phyloP scores from a whole-genome alignment of 1,139 yeast genomes.

The Tardiomyces blankii region DNA sequence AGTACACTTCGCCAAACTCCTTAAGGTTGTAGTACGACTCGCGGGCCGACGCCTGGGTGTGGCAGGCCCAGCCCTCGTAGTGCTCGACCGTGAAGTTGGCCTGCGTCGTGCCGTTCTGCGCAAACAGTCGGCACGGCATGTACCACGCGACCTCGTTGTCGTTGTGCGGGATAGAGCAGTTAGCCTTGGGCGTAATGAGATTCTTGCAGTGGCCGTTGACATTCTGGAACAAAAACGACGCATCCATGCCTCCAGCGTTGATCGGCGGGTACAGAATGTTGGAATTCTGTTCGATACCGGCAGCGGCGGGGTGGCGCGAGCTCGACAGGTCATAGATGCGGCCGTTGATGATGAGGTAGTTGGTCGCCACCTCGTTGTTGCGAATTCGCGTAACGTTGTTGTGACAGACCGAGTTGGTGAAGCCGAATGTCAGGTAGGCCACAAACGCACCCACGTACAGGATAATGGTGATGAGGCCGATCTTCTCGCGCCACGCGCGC shows the following conservation, averaged over 20 bases:
- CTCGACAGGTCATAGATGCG: constrained; percentile 59
- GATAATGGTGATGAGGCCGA: constrained; percentile 71
- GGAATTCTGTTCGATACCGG: constrained; percentile 57
- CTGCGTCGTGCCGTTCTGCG: constrained; percentile 56
- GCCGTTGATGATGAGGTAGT: constrained; percentile 72
- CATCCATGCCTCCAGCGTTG: constrained; percentile 86
- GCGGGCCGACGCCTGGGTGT: constrained; percentile 63
- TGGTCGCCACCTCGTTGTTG: constrained; percentile 44
- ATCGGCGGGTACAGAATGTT: constrained; percentile 75
- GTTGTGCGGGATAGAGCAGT: constrained; percentile 58
- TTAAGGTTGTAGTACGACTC: constrained; percentile 49
- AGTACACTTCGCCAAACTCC: constrained; percentile 66
- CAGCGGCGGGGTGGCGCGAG: constrained; percentile 71
- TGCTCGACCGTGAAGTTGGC: constrained; percentile 42
- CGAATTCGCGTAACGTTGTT: constrained; percentile 39
- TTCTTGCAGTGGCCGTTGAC: constrained; percentile 90
- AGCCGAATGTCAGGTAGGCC: constrained; percentile 85
- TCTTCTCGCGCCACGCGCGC: constrained; percentile 95
- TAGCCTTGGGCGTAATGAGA: constrained; percentile 60
- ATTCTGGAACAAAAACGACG: constrained; percentile 81
- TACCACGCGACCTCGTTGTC: constrained; percentile 79
- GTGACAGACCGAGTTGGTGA: constrained; percentile 77
- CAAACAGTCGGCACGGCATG: constrained; percentile 76
- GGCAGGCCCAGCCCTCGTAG: constrained; percentile 87
- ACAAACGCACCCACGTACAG: constrained; percentile 64